phyloP scores from a whole-genome alignment of 2,329 filamentous ascomycete species.

The Curvularia lunata region DNA sequence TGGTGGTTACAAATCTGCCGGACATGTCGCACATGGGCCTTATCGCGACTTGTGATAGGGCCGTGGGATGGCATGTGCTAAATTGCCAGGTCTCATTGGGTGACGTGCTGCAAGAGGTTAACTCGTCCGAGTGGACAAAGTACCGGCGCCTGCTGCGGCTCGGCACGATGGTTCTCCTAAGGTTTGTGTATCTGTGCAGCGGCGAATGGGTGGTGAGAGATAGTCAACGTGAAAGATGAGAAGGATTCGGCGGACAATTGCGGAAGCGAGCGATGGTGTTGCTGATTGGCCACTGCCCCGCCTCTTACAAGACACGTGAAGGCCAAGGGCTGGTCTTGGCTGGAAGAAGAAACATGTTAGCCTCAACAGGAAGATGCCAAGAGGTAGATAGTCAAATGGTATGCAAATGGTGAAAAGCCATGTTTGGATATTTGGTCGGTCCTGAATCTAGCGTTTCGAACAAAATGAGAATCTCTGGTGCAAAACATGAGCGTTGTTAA shows the following conservation, averaged over 20 bases:
- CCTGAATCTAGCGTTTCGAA: background rate
- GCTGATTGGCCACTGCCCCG: slow-evolving; percentile 12
- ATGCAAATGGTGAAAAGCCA: slow-evolving; percentile 8
- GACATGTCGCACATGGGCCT: slow-evolving; percentile 33
- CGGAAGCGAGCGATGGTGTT: background rate
- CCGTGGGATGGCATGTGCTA: slow-evolving; percentile 20
- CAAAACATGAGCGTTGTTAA: background rate
- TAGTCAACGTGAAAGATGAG: slow-evolving; percentile 28
- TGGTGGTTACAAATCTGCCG: slow-evolving; percentile 21
- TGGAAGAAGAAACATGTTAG: slow-evolving; percentile 24
- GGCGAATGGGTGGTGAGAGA: slow-evolving; percentile 30
- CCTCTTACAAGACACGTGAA: slow-evolving; percentile 14
- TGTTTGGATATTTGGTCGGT: background rate
- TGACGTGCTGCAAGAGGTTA: slow-evolving; percentile 19
- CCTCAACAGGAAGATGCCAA: slow-evolving; percentile 31
- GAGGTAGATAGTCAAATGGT: slow-evolving; percentile 18
- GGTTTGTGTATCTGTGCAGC: slow-evolving; percentile 15
- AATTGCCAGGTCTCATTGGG: slow-evolving; percentile 36
- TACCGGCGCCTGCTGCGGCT: slow-evolving; percentile 28
- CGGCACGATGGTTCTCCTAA: slow-evolving; percentile 22
- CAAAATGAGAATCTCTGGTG: background rate
- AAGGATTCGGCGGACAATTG: background rate
- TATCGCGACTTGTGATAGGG: slow-evolving; percentile 40
- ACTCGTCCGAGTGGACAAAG: slow-evolving; percentile 13
- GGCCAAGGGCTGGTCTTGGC: slow-evolving; percentile 28